A percentile compares a stretch with the other conserved stretches of the same genome.
These are phyloP conservation scores for Fremontodendron californicum DNA, from an alignment of 345 rosid genomes.

Conservation along the genomic window DNA sequence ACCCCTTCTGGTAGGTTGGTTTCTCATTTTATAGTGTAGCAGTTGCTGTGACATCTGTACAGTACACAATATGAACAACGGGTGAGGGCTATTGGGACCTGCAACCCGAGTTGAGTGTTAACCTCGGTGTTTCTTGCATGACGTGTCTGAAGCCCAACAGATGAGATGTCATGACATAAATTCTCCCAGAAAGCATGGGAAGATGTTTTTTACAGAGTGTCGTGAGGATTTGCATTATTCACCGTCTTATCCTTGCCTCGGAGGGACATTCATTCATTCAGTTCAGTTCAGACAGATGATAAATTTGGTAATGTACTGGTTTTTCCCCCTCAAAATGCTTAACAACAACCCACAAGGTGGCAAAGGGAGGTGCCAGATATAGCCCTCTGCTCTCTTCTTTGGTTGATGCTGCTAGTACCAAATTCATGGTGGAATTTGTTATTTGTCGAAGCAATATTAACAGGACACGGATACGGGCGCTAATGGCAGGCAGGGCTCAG, in stretches of 20 bases:
- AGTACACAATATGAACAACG: conserved; percentile 8
- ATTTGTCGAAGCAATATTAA: background rate
- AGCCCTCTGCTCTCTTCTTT: background rate
- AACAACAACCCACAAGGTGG: background rate
- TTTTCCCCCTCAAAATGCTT: background rate
- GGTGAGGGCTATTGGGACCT: background rate
- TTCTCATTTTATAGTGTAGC: conserved; percentile 8
- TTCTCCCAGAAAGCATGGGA: background rate
- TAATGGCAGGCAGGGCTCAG: background rate
- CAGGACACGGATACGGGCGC: background rate
- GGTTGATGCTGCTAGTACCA: background rate
- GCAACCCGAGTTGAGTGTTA: conserved; percentile 14
- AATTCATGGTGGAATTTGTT: background rate
- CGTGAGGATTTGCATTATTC: background rate
- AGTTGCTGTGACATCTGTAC: conserved; percentile 8
- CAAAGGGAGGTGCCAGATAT: background rate
- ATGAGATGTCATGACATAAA: background rate
- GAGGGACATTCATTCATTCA: background rate
- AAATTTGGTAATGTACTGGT: background rate
- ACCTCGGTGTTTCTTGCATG: background rate
- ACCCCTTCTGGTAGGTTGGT: background rate
- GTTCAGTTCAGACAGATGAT: background rate
- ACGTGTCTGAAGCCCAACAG: background rate
- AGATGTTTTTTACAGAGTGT: background rate
- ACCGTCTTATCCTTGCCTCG: background rate